Conservation (phyloP, 768 basidiomycete genomes). For the Cyclocybe aegerita region DNA sequence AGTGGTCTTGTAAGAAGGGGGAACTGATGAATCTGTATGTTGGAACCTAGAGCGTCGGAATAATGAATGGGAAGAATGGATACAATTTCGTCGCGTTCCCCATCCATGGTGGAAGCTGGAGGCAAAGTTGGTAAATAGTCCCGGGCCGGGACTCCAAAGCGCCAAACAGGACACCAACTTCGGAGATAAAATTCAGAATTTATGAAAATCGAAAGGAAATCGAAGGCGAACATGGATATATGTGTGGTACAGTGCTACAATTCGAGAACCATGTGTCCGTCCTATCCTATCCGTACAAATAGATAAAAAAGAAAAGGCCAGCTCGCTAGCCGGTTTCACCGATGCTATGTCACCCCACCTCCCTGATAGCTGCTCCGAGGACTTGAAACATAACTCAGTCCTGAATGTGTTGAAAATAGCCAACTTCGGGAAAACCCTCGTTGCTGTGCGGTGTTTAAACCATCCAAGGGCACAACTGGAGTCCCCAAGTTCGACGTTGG, state of each 20-base stretch:
- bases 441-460: constrained; percentile 19
- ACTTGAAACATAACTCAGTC: constrained; percentile 11
- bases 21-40: constrained; percentile 80
- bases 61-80: constrained; percentile 70
- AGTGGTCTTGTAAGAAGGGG: constrained; percentile 74
- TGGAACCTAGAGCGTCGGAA: constrained; percentile 58
- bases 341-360: neutral
- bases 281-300: too few species aligned
- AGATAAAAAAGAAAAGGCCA: neutral
- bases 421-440: constrained; percentile 26
- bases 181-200: too few species aligned
- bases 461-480: constrained; percentile 25
- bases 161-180: neutral
- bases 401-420: constrained; percentile 18
- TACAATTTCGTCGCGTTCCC: constrained; percentile 61
- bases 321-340: neutral
- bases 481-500: constrained; percentile 29
- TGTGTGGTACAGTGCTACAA: too few species aligned
- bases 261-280: too few species aligned
- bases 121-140: neutral
- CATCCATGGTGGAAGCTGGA: constrained; percentile 21
- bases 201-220: neutral
- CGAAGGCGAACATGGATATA: too few species aligned
- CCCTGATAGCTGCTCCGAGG: neutral
- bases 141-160: too few species aligned